These are phyloP conservation scores for Leccinum incarnatum DNA, from an alignment of 768 basidiomycete genomes.

Conservation along the genomic window DNA sequence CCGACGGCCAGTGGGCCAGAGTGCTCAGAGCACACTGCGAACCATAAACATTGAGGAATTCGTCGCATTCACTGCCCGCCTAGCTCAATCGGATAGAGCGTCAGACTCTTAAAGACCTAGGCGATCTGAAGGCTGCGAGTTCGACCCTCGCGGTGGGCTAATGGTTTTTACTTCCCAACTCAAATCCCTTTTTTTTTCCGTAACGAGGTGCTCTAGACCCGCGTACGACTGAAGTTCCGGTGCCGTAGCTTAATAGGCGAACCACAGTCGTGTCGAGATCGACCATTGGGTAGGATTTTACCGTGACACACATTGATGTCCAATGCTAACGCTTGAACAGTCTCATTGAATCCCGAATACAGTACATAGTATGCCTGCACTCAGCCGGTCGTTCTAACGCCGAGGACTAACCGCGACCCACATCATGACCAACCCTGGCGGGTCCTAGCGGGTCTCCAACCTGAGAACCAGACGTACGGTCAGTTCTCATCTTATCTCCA, in stretches of 20 bases:
- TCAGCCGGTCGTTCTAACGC: not conserved
- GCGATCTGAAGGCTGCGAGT: slow-evolving; percentile 62
- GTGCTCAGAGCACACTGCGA: not conserved
- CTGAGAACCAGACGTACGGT: not conserved
- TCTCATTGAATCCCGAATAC: not conserved
- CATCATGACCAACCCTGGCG: not conserved
- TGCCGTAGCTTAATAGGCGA: not conserved
- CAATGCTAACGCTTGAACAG: not conserved
- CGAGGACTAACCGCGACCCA: not conserved
- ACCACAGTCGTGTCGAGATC: not conserved
- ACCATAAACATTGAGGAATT: not conserved
- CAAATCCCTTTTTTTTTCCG: not conserved
- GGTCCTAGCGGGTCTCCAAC: not conserved
- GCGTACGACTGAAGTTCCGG: not conserved
- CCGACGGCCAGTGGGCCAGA: not conserved
- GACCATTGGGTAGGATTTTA: not conserved
- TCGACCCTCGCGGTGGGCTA: slow-evolving; percentile 65
- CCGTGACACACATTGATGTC: not conserved
- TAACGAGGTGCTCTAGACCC: not conserved
- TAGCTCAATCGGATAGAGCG: slow-evolving; percentile 70
- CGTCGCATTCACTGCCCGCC: slow-evolving; percentile 41
- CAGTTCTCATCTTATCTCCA: not conserved
- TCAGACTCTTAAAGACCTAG: slow-evolving; percentile 53
- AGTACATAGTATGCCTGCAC: not conserved
- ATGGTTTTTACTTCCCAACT: not conserved